Evolutionary conservation across 768 basidiomycete genomes (phyloP).

Genomic region (Dentipellis fragilis): DNA sequence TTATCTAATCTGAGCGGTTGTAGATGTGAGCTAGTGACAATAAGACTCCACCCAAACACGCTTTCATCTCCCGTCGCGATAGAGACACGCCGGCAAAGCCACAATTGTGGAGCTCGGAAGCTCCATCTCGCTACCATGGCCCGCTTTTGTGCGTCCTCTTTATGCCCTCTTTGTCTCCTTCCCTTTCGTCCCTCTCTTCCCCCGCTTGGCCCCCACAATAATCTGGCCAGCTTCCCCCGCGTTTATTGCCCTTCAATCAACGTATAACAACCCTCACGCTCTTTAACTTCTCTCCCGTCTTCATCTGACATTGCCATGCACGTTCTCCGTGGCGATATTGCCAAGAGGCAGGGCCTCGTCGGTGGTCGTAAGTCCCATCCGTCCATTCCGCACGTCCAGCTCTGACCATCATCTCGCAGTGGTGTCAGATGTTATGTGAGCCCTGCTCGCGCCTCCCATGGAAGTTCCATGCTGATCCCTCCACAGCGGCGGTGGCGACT

Average conservation of each 20-base stretch:
- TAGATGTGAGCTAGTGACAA: too few relatives aligned
- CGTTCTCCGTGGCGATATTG: constrained; percentile 6
- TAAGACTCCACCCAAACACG: too few relatives aligned
- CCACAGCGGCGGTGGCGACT: not conserved
- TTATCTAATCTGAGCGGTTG: not conserved
- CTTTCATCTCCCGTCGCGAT: constrained; percentile 4
- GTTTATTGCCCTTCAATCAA: not conserved
- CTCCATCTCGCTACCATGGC: constrained; percentile 8
- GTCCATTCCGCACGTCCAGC: not conserved
- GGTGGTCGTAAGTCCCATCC: constrained; percentile 17
- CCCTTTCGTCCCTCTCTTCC: constrained; percentile 2
- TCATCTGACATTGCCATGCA: not conserved
- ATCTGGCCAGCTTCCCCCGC: not conserved
- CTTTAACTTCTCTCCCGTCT: constrained; percentile 1
- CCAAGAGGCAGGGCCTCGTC: constrained; percentile 20
- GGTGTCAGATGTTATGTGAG: not conserved
- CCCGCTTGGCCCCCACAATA: not conserved
- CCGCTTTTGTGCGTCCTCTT: not conserved
- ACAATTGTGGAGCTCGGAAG: not conserved
- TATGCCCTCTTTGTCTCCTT: not conserved
- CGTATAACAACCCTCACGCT: not conserved
- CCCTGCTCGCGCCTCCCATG: not conserved
- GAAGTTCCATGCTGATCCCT: not conserved
- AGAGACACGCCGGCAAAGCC: constrained; percentile 4
- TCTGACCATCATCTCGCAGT: not conserved